Evolutionary conservation across 2,329 filamentous ascomycete genomes (phyloP).

Genomic region (Aschersonia sp.): DNA sequence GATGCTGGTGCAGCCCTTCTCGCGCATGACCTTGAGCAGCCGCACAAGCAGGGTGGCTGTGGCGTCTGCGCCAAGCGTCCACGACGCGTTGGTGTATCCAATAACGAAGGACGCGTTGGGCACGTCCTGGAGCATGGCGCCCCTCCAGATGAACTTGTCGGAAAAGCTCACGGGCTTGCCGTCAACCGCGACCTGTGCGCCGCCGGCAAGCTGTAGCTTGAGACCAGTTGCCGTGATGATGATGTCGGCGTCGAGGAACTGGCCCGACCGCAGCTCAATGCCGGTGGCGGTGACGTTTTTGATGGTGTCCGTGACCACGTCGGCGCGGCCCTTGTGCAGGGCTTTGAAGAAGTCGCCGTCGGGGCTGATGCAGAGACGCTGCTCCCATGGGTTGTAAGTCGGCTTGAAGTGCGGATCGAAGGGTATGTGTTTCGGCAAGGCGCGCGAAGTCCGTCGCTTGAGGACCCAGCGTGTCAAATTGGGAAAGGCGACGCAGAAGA

Average conservation of each 20-base stretch:
- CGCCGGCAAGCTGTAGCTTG: conserved; percentile 28
- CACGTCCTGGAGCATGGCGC: conserved; percentile 45
- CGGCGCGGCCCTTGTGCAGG: conserved; percentile 21
- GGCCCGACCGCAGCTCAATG: conserved; percentile 28
- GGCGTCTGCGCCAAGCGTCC: conserved; percentile 47
- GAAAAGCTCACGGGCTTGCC: conserved; percentile 25
- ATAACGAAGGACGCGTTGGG: conserved; percentile 44
- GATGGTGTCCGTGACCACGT: conserved; percentile 31
- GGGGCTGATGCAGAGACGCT: conserved; percentile 48
- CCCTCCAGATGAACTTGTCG: conserved; percentile 40
- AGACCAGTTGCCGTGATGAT: conserved; percentile 40
- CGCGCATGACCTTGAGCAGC: conserved; percentile 33
- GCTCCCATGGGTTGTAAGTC: conserved; percentile 46
- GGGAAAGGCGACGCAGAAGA: conserved; percentile 36
- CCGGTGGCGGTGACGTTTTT: conserved; percentile 24
- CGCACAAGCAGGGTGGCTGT: conserved; percentile 32
- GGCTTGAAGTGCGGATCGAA: conserved; percentile 40
- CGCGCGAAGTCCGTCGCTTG: conserved; percentile 21
- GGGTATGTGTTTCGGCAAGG: conserved; percentile 32
- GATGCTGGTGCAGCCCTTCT: conserved; percentile 23
- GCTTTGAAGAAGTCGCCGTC: conserved; percentile 31
- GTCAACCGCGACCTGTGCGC: conserved; percentile 35
- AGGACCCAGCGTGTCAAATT: conserved; percentile 26
- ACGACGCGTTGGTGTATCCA: conserved; percentile 46
- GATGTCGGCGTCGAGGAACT: conserved; percentile 37